Conservation (phyloP, 129 eudicot species). For the Helianthus tuberosus region DNA sequence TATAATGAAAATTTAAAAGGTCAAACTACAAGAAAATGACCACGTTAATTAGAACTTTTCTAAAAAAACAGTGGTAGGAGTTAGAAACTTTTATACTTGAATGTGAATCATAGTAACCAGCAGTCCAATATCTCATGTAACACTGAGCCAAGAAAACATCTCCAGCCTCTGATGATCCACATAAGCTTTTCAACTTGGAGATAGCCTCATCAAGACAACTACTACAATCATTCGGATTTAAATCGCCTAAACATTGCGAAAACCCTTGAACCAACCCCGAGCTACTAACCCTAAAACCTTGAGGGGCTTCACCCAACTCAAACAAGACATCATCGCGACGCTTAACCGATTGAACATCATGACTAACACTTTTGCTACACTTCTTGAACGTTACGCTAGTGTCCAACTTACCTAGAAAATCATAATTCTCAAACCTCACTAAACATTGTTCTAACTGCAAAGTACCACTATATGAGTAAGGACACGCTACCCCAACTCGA, state of each 20-base stretch:
- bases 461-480: slow-evolving; percentile 63
- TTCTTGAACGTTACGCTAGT: slow-evolving; percentile 52
- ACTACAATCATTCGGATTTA: slow-evolving; percentile 58
- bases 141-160: slow-evolving; percentile 87
- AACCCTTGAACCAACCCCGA: slow-evolving; percentile 74
- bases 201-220: slow-evolving; percentile 65
- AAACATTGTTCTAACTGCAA: slow-evolving; percentile 73
- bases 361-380: slow-evolving; percentile 58
- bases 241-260: slow-evolving; percentile 81
- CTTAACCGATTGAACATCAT: slow-evolving; percentile 48
- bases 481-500: slow-evolving; percentile 59
- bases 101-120: slow-evolving; percentile 73
- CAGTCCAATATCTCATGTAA: slow-evolving; percentile 78
- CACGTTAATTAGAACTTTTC: no score
- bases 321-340: slow-evolving; percentile 68
- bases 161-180: slow-evolving; percentile 75
- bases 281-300: slow-evolving; percentile 61
- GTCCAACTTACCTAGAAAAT: slow-evolving; percentile 64
- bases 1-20: not conserved
- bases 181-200: slow-evolving; percentile 49
- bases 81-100: slow-evolving; percentile 41
- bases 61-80: not conserved
- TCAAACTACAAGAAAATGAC: not conserved
- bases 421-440: slow-evolving; percentile 63
- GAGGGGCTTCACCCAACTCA: slow-evolving; percentile 47